Base-by-base conservation (phyloP, 2,329 filamentous ascomycete species). In the Penicillium sp. region DNA sequence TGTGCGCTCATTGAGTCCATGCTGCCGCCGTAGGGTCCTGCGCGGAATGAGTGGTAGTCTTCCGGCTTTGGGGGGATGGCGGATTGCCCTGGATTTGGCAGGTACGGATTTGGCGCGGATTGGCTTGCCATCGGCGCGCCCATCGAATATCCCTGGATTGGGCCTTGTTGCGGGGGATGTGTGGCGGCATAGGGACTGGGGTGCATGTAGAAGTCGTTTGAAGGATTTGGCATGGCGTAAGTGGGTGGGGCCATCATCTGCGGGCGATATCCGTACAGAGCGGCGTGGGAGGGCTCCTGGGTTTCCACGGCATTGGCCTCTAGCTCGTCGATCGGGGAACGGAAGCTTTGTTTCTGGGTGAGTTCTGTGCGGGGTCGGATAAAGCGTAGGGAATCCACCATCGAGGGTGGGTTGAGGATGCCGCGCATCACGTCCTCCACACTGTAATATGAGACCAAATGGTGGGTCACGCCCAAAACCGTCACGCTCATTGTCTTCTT, bases 401-500 rank as follows among this genome's bases (percentile, higher is more conserved):
- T 79, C 1, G 80, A 76, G 0, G 89, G 90, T 0, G 83, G 82
- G 29, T 72, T 77, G 12, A 93, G 79, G 17, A 71, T 75, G n/a
- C 82, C 80, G 45, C 80, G 78, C 65, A 86, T 81, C n/a, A 92
- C 89, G 70, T 96, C 91, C 6, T 90, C 86, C 12, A 93, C 82
- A 43, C 80, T 90, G 78, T 96, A 96, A 72, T 97, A 97, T 17
- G 89, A 93, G 41, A 96, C 91, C 51, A 97, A 78, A 68, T 96
- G 92, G 68, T 96, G 92, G 2, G 86, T 87, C 2, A 92, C 83
- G 2, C 89, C 89, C 27, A 88, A 82, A 50, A 89, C 86, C 2
- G 83, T 86, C 39, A 96, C 85, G 66, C 89, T 93, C 75, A 96
- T 92, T 0, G 92, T 96, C 80, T 96, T 96, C 82, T 97, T 97